Evolutionary conservation across 2,329 filamentous ascomycete species (phyloP).

Genomic region (Colletotrichum sp.): DNA sequence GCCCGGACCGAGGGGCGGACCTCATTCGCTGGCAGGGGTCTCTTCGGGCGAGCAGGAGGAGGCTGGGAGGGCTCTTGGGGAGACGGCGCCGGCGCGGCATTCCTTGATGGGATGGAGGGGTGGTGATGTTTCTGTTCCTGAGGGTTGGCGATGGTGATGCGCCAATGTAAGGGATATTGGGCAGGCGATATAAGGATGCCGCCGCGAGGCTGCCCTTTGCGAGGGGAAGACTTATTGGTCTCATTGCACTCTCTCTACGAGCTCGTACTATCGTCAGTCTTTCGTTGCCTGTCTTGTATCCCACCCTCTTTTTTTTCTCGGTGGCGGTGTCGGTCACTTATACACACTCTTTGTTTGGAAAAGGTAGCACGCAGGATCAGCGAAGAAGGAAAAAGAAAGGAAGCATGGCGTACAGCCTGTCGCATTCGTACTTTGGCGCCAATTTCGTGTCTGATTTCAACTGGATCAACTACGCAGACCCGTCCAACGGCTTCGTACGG

Average conservation of each 20-base stretch:
- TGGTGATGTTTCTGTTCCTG: neutral
- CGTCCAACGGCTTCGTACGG: conserved; percentile 70
- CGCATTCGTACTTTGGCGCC: conserved; percentile 46
- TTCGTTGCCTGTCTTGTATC: conserved; percentile 1
- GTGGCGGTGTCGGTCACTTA: neutral
- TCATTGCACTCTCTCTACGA: neutral
- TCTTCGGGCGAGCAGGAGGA: neutral
- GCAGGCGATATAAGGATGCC: conserved; percentile 7
- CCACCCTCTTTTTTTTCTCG: neutral
- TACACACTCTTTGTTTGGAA: neutral
- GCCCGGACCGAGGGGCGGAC: neutral
- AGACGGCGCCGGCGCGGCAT: neutral
- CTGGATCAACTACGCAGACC: conserved; percentile 60
- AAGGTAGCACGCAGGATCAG: neutral
- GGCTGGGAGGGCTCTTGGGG: neutral
- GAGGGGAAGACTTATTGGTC: neutral
- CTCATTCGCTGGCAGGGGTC: neutral
- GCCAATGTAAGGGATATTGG: conserved; percentile 1
- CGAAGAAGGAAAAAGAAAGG: neutral
- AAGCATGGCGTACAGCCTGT: conserved; percentile 41
- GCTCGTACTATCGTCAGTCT: neutral
- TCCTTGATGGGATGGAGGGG: neutral
- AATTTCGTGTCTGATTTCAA: conserved; percentile 53
- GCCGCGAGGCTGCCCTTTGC: neutral
- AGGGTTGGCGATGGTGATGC: neutral